Evolutionary conservation across 192 early-diverging fungal genomes (phyloP).

Genomic region (Chytriomyces sp.): DNA sequence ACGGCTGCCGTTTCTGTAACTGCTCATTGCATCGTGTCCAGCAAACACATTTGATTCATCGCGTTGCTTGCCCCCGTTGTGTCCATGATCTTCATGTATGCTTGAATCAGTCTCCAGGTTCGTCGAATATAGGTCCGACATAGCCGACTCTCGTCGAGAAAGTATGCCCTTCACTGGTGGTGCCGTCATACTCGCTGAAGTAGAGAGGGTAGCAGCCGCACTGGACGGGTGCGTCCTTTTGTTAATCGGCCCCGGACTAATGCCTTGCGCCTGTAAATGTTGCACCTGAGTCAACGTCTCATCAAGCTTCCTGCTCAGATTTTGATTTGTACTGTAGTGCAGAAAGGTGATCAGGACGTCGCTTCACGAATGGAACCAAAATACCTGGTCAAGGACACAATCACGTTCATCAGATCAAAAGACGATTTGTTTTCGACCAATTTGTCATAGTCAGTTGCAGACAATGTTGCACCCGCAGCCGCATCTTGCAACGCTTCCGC

Average conservation of each 20-base stretch:
- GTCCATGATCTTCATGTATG: no score
- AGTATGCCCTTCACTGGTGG: no score
- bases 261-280: neutral
- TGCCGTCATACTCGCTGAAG: neutral
- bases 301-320: slow-evolving; percentile 29
- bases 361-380: neutral
- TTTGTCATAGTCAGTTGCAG: slow-evolving; percentile 18
- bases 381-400: slow-evolving; percentile 29
- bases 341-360: neutral
- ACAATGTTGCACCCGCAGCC: neutral
- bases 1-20: neutral
- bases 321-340: slow-evolving; percentile 32
- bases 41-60: neutral
- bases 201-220: neutral
- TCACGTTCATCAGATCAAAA: slow-evolving; percentile 28
- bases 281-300: slow-evolving; percentile 23
- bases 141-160: neutral
- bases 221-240: neutral
- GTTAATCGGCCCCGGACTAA: neutral
- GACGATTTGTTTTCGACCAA: slow-evolving; percentile 20
- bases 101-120: neutral
- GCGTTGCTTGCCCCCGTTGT: neutral
- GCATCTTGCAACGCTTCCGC: slow-evolving; percentile 18
- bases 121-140: neutral
- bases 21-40: slow-evolving; percentile 12